Evolutionary conservation across 1,284 basidiomycete genomes (phyloP), one percentile per base, ranked within the genome.

Genomic region (Termitomyces sp.): DNA sequence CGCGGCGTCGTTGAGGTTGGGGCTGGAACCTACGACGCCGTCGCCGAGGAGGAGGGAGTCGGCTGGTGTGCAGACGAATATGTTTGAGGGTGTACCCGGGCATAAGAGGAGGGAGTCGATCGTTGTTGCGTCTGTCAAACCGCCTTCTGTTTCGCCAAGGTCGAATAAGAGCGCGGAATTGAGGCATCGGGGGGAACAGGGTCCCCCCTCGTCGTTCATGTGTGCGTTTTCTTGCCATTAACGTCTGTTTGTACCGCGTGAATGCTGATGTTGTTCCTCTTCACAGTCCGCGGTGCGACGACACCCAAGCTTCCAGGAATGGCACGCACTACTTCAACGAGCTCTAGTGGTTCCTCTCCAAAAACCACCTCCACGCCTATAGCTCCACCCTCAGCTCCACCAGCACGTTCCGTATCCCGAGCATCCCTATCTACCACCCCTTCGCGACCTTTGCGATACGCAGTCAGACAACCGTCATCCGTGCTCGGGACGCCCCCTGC

Each of bases 21-120:
- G 86, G 17, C 65, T 78, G 5, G 68, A 73, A 33, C 70, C 72
- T 13, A 63, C 69, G 1, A 64, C 73, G 1, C 68, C 72, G 0
- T 67, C 72, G 0, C 66, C 70, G 12, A 68, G 71, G 21, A 70
- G 66, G 62, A 65, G 60, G 49, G 58, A 68, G 26, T 59, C 70
- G 44, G 50, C 58, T 50, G 64, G 65, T 24, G 62, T 63, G 5
- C 67, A 62, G 39, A 50, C 52, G 50, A 65, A 64, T 51, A 81
- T 76, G 0, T 92, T 90, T 61, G 86, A 89, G 0, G 88, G 88
- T 34, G 83, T 90, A 1, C 89, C 89, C 1, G 90, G 90, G 0
- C 90, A 92, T 65, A 92, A 90, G 70, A 75, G 90, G 53, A 72
- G 86, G 34, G 86, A 90, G 66, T 80, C 79, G 10, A 83, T 92